These are phyloP conservation scores for Wolfiporia cocos DNA, from an alignment of 1,284 basidiomycete genomes.

Conservation along the genomic window DNA sequence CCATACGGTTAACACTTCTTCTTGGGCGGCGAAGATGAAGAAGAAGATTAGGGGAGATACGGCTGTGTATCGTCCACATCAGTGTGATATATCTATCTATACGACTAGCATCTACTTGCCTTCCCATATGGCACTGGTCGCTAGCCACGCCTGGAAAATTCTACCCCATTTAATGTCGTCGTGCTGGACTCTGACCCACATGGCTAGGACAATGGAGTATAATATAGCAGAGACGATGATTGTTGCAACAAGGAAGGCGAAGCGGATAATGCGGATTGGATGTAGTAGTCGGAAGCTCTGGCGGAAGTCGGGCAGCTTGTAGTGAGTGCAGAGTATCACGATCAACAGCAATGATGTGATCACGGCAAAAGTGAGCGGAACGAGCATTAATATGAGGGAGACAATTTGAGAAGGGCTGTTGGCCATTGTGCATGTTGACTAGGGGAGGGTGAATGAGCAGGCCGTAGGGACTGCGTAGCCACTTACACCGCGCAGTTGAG, in stretches of 20 bases:
- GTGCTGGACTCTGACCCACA: slow-evolving; percentile 12
- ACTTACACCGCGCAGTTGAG: slow-evolving; percentile 7
- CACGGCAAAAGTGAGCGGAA: slow-evolving; percentile 17
- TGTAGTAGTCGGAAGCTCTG: slow-evolving; percentile 9
- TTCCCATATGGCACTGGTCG: slow-evolving; percentile 20
- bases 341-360: slow-evolving; percentile 12
- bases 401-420: slow-evolving; percentile 15
- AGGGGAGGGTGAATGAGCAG: not conserved
- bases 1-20: slow-evolving; percentile 22
- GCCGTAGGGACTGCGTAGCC: no score
- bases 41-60: slow-evolving; percentile 19
- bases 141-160: slow-evolving; percentile 2
- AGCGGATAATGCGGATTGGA: slow-evolving; percentile 17
- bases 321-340: slow-evolving; percentile 15
- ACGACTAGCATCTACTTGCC: slow-evolving; percentile 9
- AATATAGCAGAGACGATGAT: slow-evolving; percentile 18
- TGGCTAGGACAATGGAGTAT: slow-evolving; percentile 16
- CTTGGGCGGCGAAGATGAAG: slow-evolving; percentile 22
- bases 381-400: slow-evolving; percentile 15
- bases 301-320: slow-evolving; percentile 12
- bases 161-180: slow-evolving; percentile 1
- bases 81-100: not conserved
- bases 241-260: slow-evolving; percentile 17
- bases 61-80: slow-evolving; percentile 8
- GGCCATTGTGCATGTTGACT: slow-evolving; percentile 18